Conservation (phyloP, 345 rosid genomes). For the Atalantia buxifolia region DNA sequence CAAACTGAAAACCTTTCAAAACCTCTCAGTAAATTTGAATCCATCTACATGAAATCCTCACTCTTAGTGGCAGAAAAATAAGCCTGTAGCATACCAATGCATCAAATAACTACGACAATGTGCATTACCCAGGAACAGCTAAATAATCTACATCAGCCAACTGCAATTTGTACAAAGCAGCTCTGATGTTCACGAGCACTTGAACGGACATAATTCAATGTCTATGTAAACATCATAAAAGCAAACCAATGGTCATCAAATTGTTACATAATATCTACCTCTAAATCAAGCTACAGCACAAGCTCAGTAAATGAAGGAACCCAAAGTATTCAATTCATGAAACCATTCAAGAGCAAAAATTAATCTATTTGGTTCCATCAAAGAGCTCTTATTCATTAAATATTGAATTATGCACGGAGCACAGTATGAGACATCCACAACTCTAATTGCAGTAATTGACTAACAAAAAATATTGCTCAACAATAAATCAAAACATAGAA, state of each 20-base stretch:
- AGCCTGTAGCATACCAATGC: no score
- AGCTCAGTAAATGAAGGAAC: background rate
- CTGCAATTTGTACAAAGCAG: background rate
- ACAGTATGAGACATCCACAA: background rate
- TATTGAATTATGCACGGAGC: background rate
- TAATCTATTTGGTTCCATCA: background rate
- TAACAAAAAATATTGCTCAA: background rate
- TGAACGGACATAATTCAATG: background rate
- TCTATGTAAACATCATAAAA: background rate
- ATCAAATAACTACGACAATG: no score
- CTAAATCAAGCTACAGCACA: background rate
- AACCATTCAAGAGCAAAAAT: background rate
- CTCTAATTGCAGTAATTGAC: background rate
- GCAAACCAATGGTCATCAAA: background rate
- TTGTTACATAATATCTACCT: background rate
- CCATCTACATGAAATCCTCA: no score
- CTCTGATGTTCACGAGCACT: background rate
- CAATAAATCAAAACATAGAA: background rate
- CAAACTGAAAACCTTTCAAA: no score
- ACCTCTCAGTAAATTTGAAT: no score
- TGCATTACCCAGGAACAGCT: no score
- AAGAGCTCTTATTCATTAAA: background rate
- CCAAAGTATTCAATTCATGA: background rate
- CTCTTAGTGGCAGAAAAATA: no score
- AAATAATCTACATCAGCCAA: no score